Percentiles rank a stretch among this genome's conserved stretches.
Conservation (phyloP, 2,329 filamentous ascomycete species). For the Exserohilum rostratum region DNA sequence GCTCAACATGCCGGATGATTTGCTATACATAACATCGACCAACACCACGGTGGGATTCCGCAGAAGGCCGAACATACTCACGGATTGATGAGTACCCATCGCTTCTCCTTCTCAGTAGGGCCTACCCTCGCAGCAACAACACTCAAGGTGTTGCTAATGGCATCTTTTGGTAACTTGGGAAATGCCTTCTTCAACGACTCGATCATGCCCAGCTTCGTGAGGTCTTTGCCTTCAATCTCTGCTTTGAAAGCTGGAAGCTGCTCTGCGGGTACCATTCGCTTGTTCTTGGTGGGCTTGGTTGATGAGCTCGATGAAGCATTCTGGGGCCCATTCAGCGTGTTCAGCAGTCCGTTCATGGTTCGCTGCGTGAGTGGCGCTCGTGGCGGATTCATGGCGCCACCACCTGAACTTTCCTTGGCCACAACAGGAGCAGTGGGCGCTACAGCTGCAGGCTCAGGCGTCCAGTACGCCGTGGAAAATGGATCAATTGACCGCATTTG, state of each 20-base stretch:
- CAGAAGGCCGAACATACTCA: conserved; percentile 6
- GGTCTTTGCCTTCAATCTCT: conserved; percentile 70
- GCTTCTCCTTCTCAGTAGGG: conserved; percentile 67
- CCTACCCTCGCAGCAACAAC: conserved; percentile 68
- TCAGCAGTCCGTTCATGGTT: conserved; percentile 43
- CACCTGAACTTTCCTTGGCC: conserved; percentile 22
- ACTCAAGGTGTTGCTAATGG: conserved; percentile 73
- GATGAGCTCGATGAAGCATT: conserved; percentile 24
- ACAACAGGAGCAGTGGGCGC: conserved; percentile 11
- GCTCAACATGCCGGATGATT: neutral
- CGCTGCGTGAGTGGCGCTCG: conserved; percentile 51
- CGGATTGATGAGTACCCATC: conserved; percentile 57
- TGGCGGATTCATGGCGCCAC: conserved; percentile 48
- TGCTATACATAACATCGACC: neutral
- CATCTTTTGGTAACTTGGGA: conserved; percentile 70
- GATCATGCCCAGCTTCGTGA: conserved; percentile 75
- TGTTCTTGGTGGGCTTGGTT: conserved; percentile 47
- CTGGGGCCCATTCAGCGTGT: conserved; percentile 34
- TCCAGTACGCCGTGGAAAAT: conserved; percentile 83
- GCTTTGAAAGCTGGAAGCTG: conserved; percentile 71
- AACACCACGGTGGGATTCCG: neutral
- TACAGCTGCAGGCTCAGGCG: conserved; percentile 33
- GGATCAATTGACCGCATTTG: conserved; percentile 74
- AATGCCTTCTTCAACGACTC: conserved; percentile 79
- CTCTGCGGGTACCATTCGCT: conserved; percentile 62